Conservation (phyloP, 805 yeast genomes). For the Candida saitoana region DNA sequence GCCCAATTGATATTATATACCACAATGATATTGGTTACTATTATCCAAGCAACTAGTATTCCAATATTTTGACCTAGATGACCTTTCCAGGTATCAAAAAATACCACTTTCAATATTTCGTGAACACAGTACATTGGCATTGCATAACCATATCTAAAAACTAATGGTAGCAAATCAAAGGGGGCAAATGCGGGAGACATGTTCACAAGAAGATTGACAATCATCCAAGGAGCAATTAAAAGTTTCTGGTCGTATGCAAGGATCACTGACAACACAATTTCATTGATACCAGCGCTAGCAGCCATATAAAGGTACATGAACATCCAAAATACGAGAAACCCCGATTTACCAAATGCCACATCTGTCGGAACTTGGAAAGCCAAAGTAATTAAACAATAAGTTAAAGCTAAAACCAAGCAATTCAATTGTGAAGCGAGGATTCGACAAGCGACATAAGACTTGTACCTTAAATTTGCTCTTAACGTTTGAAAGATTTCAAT, state of each 20-base stretch:
- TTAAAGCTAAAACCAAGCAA: slow-evolving; percentile 24
- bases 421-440: slow-evolving; percentile 28
- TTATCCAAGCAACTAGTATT: slow-evolving; percentile 26
- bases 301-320: slow-evolving; percentile 25
- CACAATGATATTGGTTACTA: slow-evolving; percentile 14
- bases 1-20: slow-evolving; percentile 9
- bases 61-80: slow-evolving; percentile 28
- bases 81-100: slow-evolving; percentile 33
- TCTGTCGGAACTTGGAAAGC: slow-evolving; percentile 27
- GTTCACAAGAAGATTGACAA: slow-evolving; percentile 25
- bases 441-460: slow-evolving; percentile 24
- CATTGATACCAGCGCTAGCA: slow-evolving; percentile 27
- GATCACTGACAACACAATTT: slow-evolving; percentile 19
- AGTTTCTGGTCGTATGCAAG: slow-evolving; percentile 15
- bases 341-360: slow-evolving; percentile 25
- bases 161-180: slow-evolving; percentile 25
- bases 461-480: slow-evolving; percentile 18
- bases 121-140: slow-evolving; percentile 32
- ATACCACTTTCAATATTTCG: slow-evolving; percentile 29
- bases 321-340: slow-evolving; percentile 32
- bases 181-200: slow-evolving; percentile 33
- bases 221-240: slow-evolving; percentile 27
- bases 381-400: slow-evolving; percentile 26
- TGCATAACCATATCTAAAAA: slow-evolving; percentile 34
- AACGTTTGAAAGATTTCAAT: slow-evolving; percentile 20